A percentile compares a stretch with the other conserved stretches of the same genome.
Conservation (phyloP, 2,329 filamentous ascomycete species). For the Leptoxyphium fumago region DNA sequence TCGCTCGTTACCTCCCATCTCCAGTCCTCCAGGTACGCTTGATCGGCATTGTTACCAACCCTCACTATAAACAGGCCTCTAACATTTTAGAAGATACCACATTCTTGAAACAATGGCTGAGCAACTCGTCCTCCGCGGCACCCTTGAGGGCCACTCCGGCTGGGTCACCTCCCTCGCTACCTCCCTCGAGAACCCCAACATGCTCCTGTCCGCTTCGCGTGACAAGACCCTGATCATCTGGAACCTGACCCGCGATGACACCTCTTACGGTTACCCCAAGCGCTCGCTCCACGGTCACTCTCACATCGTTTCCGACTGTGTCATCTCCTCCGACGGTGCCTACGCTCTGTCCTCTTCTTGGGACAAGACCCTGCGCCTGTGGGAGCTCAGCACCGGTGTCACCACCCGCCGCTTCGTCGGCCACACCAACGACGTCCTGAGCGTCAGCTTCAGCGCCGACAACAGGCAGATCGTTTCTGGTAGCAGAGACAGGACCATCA, state of each 20-base stretch:
- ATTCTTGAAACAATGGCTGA: slow-evolving; percentile 21
- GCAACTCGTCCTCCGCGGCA: slow-evolving; percentile 29
- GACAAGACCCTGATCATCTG: slow-evolving; percentile 99
- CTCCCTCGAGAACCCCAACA: slow-evolving; percentile 99
- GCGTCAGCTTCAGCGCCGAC: slow-evolving; percentile 99
- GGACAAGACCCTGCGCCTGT: slow-evolving; percentile 99
- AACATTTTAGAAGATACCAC: slow-evolving; percentile 4
- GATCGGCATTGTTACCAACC: neutral
- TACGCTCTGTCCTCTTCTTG: slow-evolving; percentile 98
- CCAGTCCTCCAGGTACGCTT: neutral
- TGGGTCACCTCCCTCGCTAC: slow-evolving; percentile 98
- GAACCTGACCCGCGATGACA: slow-evolving; percentile 98
- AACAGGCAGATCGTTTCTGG: slow-evolving; percentile 99
- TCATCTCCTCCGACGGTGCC: slow-evolving; percentile 98
- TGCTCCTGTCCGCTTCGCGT: slow-evolving; percentile 93
- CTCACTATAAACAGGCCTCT: neutral
- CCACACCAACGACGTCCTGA: slow-evolving; percentile 98
- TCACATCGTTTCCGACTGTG: slow-evolving; percentile 99
- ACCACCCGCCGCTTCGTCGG: slow-evolving; percentile 98
- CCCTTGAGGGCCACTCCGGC: slow-evolving; percentile 76
- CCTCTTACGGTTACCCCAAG: slow-evolving; percentile 97
- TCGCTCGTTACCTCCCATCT: neutral
- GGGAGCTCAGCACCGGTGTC: slow-evolving; percentile 93
- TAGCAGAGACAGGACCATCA: slow-evolving; percentile 96
- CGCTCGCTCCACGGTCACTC: slow-evolving; percentile 97